These are phyloP conservation scores for Sporisorium iseilematis-ciliati DNA, from an alignment of 1,284 basidiomycete genomes.

Conservation along the genomic window DNA sequence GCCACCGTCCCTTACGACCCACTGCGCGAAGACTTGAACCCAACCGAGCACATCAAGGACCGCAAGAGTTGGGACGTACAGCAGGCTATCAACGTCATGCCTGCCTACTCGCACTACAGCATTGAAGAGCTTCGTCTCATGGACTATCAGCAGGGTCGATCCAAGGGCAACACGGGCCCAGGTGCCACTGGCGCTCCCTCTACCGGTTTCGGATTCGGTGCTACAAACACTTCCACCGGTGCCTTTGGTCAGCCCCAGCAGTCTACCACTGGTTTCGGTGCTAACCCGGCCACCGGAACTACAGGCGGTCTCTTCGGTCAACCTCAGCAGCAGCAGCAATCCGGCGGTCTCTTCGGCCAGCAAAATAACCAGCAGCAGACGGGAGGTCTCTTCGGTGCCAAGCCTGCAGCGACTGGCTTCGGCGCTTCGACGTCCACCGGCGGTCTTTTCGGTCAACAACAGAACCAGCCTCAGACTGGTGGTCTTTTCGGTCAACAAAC, in stretches of 20 bases:
- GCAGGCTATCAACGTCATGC: slow-evolving; percentile 61
- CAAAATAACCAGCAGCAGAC: slow-evolving; percentile 68
- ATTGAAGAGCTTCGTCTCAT: slow-evolving; percentile 61
- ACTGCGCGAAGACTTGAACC: slow-evolving; percentile 56
- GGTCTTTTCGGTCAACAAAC: slow-evolving; percentile 65
- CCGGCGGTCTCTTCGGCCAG: slow-evolving; percentile 68
- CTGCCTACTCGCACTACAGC: slow-evolving; percentile 58
- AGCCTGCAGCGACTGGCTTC: slow-evolving; percentile 53
- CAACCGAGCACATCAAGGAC: slow-evolving; percentile 60
- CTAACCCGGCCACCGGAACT: slow-evolving; percentile 17
- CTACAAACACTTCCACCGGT: slow-evolving; percentile 21
- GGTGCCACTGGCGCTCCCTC: slow-evolving; percentile 40
- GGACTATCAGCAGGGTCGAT: slow-evolving; percentile 61
- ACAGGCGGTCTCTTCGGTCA: slow-evolving; percentile 58
- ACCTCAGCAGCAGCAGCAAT: slow-evolving; percentile 55
- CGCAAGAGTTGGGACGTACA: slow-evolving; percentile 63
- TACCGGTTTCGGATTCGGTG: slow-evolving; percentile 57
- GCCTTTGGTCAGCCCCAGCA: slow-evolving; percentile 58
- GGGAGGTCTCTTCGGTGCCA: slow-evolving; percentile 69
- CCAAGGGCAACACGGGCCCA: slow-evolving; percentile 57
- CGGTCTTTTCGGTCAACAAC: slow-evolving; percentile 67
- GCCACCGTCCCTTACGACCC: slow-evolving; percentile 61
- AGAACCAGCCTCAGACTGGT: slow-evolving; percentile 54
- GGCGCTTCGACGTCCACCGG: slow-evolving; percentile 54
- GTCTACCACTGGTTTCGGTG: slow-evolving; percentile 52